phyloP scores from a whole-genome alignment of 345 rosid species.

The Gossypium turneri region DNA sequence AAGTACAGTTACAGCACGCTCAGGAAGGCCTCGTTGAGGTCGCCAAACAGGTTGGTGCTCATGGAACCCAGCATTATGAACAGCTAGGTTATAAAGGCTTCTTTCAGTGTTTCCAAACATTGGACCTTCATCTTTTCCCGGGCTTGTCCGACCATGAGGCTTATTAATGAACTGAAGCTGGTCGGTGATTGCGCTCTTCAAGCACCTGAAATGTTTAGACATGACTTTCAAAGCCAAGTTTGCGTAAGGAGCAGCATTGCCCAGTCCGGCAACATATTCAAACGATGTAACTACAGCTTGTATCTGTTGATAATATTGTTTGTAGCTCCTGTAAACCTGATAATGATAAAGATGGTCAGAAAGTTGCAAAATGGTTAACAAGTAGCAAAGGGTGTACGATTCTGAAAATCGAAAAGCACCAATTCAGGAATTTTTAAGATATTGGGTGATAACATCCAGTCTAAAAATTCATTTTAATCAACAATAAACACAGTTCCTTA shows the following conservation, averaged over 20 bases:
- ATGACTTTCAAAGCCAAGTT: slow-evolving; percentile 62
- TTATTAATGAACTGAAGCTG: slow-evolving; percentile 64
- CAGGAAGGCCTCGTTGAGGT: slow-evolving; percentile 87
- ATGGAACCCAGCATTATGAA: slow-evolving; percentile 36
- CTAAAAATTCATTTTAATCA: background rate
- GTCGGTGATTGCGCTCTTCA: slow-evolving; percentile 68
- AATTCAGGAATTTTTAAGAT: background rate
- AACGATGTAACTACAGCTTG: slow-evolving; percentile 74
- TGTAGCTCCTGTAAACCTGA: slow-evolving; percentile 79
- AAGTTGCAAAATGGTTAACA: background rate
- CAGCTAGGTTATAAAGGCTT: slow-evolving; percentile 34
- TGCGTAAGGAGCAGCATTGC: slow-evolving; percentile 81
- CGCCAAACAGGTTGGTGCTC: slow-evolving; percentile 88
- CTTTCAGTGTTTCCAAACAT: slow-evolving; percentile 45
- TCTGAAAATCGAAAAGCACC: background rate
- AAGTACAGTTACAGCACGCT: slow-evolving; percentile 78
- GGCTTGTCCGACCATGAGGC: slow-evolving; percentile 29
- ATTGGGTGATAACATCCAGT: background rate
- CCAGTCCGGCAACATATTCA: slow-evolving; percentile 75
- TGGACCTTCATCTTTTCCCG: slow-evolving; percentile 43
- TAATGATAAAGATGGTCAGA: slow-evolving; percentile 13
- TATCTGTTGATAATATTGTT: slow-evolving; percentile 78
- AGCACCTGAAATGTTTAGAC: slow-evolving; percentile 73
- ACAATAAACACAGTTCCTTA: background rate
- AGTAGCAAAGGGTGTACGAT: too few relatives aligned